These are phyloP conservation scores for Fusarium sp. DNA, from an alignment of 2,329 filamentous ascomycete species.

Conservation along the genomic window DNA sequence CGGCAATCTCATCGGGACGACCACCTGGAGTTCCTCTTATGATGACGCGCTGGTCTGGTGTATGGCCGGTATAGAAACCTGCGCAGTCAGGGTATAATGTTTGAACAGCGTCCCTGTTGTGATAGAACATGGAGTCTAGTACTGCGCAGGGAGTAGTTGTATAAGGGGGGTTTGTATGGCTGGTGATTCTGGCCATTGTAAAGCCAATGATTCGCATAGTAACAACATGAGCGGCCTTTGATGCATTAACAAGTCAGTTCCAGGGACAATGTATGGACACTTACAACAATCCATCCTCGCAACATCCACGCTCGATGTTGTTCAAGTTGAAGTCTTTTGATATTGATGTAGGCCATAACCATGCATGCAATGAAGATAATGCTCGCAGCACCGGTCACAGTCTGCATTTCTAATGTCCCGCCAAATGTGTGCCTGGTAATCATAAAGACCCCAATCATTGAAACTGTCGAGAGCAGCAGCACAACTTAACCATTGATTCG, in stretches of 20 bases:
- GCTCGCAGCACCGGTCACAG: slow-evolving; percentile 55
- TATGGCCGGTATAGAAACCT: slow-evolving; percentile 48
- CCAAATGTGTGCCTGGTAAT: slow-evolving; percentile 64
- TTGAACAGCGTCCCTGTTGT: slow-evolving; percentile 44
- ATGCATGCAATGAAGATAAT: slow-evolving; percentile 58
- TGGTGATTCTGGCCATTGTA: slow-evolving; percentile 54
- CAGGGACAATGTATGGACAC: fast-evolving
- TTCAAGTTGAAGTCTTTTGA: slow-evolving; percentile 70
- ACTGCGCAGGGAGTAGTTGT: slow-evolving; percentile 57
- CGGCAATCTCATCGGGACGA: slow-evolving; percentile 49
- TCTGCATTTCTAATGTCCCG: slow-evolving; percentile 63
- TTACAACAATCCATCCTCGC: slow-evolving; percentile 61
- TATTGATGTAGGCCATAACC: slow-evolving; percentile 63
- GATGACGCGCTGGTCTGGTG: slow-evolving; percentile 20
- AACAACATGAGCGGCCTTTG: slow-evolving; percentile 60
- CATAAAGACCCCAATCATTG: slow-evolving; percentile 63
- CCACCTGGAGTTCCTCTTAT: slow-evolving; percentile 48
- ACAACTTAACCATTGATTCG: slow-evolving; percentile 70
- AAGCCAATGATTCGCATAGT: slow-evolving; percentile 62
- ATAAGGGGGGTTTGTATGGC: slow-evolving; percentile 43
- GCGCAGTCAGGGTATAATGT: slow-evolving; percentile 58
- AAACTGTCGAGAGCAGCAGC: slow-evolving; percentile 58
- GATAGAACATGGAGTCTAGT: slow-evolving; percentile 54
- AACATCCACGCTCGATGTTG: slow-evolving; percentile 75
- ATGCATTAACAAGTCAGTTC: background rate